Percentiles rank a stretch among this genome's conserved stretches.
These are phyloP conservation scores for Brassica nigra DNA, from an alignment of 345 rosid genomes.

Conservation along the genomic window DNA sequence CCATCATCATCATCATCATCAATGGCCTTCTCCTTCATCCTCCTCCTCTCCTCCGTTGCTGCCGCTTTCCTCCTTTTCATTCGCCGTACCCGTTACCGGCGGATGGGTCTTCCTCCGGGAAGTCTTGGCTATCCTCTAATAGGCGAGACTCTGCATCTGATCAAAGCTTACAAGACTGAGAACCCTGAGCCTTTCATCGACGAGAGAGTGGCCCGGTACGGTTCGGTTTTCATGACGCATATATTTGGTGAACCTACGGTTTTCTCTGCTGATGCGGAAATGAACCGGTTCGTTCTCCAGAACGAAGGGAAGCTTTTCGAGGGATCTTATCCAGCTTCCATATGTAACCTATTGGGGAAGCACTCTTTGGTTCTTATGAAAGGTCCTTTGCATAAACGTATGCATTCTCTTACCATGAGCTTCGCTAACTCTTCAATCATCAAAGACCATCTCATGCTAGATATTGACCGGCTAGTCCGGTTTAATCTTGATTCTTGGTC, in stretches of 20 bases:
- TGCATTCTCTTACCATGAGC: constrained; percentile 95
- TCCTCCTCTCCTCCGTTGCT: constrained; percentile 42
- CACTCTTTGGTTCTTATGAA: constrained; percentile 89
- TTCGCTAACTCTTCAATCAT: constrained; percentile 80
- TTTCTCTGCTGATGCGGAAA: constrained; percentile 83
- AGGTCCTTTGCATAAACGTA: constrained; percentile 83
- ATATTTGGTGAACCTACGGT: constrained; percentile 84
- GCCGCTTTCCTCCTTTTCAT: constrained; percentile 43
- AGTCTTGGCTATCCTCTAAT: constrained; percentile 73
- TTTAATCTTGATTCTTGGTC: constrained; percentile 84
- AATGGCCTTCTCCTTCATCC: constrained; percentile 31
- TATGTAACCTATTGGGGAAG: constrained; percentile 83
- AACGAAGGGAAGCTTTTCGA: constrained; percentile 91
- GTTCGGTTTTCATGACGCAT: constrained; percentile 82
- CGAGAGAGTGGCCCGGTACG: constrained; percentile 74
- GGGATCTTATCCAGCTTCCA: constrained; percentile 88
- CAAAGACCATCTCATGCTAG: constrained; percentile 72
- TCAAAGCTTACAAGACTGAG: constrained; percentile 93
- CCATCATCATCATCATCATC: constrained; percentile 22
- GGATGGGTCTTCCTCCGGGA: constrained; percentile 81
- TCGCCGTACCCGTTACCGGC: constrained; percentile 49
- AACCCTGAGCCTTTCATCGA: constrained; percentile 97
- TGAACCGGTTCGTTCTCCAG: constrained; percentile 82
- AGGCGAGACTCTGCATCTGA: constrained; percentile 87
- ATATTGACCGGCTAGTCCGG: constrained; percentile 90